A percentile compares a stretch with the other conserved stretches of the same genome.
Conservation (phyloP, 2,329 filamentous ascomycete genomes). For the Xylariaceae sp. region DNA sequence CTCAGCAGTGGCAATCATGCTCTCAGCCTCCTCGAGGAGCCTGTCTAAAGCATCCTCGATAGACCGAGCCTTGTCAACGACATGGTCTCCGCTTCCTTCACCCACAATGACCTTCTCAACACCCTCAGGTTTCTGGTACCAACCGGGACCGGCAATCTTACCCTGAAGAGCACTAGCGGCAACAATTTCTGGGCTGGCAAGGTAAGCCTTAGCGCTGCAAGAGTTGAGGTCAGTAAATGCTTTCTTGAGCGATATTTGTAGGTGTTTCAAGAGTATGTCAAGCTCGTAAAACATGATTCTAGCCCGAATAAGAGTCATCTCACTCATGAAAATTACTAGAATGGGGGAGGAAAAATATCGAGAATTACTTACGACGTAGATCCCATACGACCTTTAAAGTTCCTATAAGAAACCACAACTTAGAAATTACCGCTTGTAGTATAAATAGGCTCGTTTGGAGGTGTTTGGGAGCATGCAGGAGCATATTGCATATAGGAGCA, state of each 20-base stretch:
- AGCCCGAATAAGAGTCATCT: too few relatives aligned
- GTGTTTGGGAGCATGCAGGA: too few relatives aligned
- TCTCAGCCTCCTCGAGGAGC: neutral
- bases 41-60: neutral
- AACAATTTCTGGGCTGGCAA: conserved; percentile 82
- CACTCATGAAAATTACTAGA: too few relatives aligned
- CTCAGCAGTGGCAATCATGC: neutral
- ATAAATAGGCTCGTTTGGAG: too few relatives aligned
- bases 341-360: neutral
- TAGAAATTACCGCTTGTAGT: too few relatives aligned
- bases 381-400: conserved; percentile 93
- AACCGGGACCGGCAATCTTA: conserved; percentile 76
- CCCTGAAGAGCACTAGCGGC: conserved; percentile 84
- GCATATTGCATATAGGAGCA: too few relatives aligned
- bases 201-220: conserved; percentile 3
- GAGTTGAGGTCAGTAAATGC: too few relatives aligned
- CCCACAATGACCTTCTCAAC: conserved; percentile 70
- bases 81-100: conserved; percentile 12
- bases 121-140: conserved; percentile 75
- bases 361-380: conserved; percentile 58
- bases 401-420: too few relatives aligned
- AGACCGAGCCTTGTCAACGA: neutral
- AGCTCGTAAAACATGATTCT: too few relatives aligned
- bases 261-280: too few relatives aligned
- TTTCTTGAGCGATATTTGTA: too few relatives aligned